Evolutionary conservation across 2,329 filamentous ascomycete species (phyloP).

Genomic region (Coniochaeta prunicola): DNA sequence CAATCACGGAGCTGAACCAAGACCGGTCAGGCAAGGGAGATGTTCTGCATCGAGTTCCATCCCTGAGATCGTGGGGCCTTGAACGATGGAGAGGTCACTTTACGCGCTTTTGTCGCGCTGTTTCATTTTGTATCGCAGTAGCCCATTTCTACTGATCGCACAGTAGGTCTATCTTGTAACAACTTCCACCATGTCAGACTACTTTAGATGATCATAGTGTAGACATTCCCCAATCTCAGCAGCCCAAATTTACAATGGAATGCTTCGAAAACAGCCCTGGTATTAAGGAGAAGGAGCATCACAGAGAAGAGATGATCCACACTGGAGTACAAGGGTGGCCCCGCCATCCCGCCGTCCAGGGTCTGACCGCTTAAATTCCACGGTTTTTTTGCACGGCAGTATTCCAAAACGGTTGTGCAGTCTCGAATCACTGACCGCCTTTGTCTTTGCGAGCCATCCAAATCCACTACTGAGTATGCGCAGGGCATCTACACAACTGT

Average conservation of each 20-base stretch:
- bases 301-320: background rate
- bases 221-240: too few relatives aligned
- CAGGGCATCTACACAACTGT: background rate
- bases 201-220: too few relatives aligned
- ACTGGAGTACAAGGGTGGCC: background rate
- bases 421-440: background rate
- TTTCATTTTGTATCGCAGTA: too few relatives aligned
- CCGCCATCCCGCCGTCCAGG: background rate
- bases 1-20: background rate
- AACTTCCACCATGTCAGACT: background rate
- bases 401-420: too few relatives aligned
- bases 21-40: background rate
- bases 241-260: too few relatives aligned
- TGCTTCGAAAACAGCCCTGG: too few relatives aligned
- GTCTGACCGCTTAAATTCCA: background rate
- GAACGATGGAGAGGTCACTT: background rate
- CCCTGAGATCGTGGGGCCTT: background rate
- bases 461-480: background rate
- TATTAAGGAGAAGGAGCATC: too few relatives aligned
- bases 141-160: background rate
- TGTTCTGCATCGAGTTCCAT: background rate
- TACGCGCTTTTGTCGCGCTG: background rate
- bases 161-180: background rate
- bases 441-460: background rate
- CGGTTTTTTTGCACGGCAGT: conserved; percentile 1